These are phyloP conservation scores for Trypanosoma cruzi DNA, from an alignment of 208 protist genomes.

Conservation along the genomic window DNA sequence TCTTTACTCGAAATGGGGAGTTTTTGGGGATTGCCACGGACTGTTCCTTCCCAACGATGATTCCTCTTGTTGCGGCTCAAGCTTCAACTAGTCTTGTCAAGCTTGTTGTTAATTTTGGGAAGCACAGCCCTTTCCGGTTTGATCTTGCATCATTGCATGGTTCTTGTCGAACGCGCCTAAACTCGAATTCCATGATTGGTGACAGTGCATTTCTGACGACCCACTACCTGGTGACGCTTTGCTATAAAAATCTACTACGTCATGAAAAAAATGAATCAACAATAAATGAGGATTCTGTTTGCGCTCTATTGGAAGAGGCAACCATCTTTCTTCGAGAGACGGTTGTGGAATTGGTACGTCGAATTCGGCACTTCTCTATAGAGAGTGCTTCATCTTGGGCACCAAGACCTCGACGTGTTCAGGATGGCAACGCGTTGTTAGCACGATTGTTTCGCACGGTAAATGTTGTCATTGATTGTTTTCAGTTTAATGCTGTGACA, in stretches of 20 bases:
- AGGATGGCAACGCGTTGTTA: slow-evolving; percentile 33
- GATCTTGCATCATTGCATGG: slow-evolving; percentile 77
- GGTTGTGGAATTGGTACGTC: slow-evolving; percentile 39
- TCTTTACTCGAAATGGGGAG: slow-evolving; percentile 88
- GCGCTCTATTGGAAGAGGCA: slow-evolving; percentile 64
- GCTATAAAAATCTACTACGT: slow-evolving; percentile 53
- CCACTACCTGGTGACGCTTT: slow-evolving; percentile 78
- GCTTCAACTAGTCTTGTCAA: slow-evolving; percentile 63
- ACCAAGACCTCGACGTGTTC: not conserved
- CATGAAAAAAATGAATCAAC: slow-evolving; percentile 24
- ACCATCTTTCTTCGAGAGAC: slow-evolving; percentile 60
- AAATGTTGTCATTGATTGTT: slow-evolving; percentile 74
- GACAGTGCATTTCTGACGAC: slow-evolving; percentile 71
- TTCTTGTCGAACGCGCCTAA: slow-evolving; percentile 52
- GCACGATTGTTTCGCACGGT: slow-evolving; percentile 76
- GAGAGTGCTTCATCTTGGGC: not conserved
- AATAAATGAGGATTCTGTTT: slow-evolving; percentile 63
- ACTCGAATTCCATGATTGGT: slow-evolving; percentile 52
- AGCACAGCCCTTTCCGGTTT: slow-evolving; percentile 80
- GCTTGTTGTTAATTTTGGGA: slow-evolving; percentile 90
- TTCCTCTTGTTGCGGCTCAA: slow-evolving; percentile 69
- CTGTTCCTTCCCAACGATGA: slow-evolving; percentile 46
- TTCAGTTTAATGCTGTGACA: slow-evolving; percentile 73
- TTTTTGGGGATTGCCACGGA: slow-evolving; percentile 80
- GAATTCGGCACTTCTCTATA: slow-evolving; percentile 13